A percentile compares a stretch with the other conserved stretches of the same genome.
Conservation (phyloP, 495 filamentous ascomycete species). For the Chaetomium fimeti region DNA sequence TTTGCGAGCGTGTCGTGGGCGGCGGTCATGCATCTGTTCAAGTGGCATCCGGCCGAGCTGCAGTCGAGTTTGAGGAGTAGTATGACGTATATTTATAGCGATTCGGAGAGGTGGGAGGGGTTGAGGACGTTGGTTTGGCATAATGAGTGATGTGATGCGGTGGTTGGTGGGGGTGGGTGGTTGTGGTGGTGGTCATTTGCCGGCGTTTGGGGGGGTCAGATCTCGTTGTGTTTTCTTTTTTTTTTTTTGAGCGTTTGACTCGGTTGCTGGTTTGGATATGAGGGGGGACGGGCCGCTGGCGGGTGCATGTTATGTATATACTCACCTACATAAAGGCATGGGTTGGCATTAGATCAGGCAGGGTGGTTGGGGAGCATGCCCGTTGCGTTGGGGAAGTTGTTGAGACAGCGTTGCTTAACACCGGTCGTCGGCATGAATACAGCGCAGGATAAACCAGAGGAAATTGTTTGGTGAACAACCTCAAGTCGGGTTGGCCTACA, state of each 20-base stretch:
- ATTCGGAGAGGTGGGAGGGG: slow-evolving; percentile 81
- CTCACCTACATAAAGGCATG: neutral
- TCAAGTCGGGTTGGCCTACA: too few species aligned
- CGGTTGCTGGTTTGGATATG: neutral
- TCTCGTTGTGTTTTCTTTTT: neutral
- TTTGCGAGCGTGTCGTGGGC: slow-evolving; percentile 92
- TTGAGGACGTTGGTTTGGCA: slow-evolving; percentile 75
- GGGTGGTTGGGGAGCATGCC: neutral
- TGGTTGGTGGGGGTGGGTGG: neutral
- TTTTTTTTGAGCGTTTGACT: neutral
- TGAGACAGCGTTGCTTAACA: neutral
- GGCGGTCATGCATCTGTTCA: slow-evolving; percentile 91
- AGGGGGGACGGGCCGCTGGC: neutral
- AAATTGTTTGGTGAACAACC: neutral
- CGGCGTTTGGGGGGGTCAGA: slow-evolving; percentile 18
- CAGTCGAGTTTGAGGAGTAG: slow-evolving; percentile 88
- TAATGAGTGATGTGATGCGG: slow-evolving; percentile 61
- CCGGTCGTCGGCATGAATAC: neutral
- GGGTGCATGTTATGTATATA: neutral
- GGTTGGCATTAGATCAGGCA: neutral
- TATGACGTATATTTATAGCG: slow-evolving; percentile 94
- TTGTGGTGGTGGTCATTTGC: neutral
- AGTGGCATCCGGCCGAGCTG: slow-evolving; percentile 83
- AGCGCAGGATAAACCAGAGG: neutral
- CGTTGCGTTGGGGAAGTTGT: neutral